Base-by-base conservation (phyloP, 2,329 filamentous ascomycete species). In the Camillea tinctor region DNA sequence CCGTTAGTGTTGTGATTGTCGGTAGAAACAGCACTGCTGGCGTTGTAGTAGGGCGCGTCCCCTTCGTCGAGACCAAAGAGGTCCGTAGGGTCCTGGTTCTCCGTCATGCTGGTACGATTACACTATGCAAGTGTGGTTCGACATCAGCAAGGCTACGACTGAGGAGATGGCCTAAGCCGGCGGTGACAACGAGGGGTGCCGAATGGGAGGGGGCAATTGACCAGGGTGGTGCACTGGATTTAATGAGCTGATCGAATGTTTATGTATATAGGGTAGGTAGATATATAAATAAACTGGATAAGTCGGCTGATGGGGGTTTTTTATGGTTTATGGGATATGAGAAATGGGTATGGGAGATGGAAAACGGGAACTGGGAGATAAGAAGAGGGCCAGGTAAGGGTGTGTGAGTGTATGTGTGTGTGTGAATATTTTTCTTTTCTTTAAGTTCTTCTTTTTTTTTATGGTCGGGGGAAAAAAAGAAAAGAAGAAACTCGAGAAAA, bases 11-110 rank as follows among this genome's bases (percentile, higher is more conserved):
- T 61, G 63, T 66, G 13, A n/a, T n/a, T 58, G 40, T 62, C 60
- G 54, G 55, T 59, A 44, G 56, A n/a, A 19, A 6, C 54, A 15
- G 61, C 21, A 62, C 64, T 67, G 60, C 70, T 64, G 64, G 61
- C 65, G 61, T 68, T 66, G 63, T 67, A 71, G 64, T 69, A 72
- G 49, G 67, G 56, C 53, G 63, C 65, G 66, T 74, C 74, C 57
- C 75, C 69, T 68, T 79, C 78, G 58, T 80, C 78, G 65, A 81
- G 75, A 70, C 77, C 77, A 68, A 76, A 81, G 62, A 80, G 74
- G 70, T 74, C 74, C 66, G 75, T 67, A 65, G 73, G 69, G 66
- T 77, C 76, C 60, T 72, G 71, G 64, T 69, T 71, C 63, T 72
- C 68, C 53, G 72, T 63, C 72, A 74, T 74, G 61, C 61, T 72